These are phyloP conservation scores for Sisymbrium altissimum DNA, from an alignment of 345 rosid species.

Conservation along the genomic window DNA sequence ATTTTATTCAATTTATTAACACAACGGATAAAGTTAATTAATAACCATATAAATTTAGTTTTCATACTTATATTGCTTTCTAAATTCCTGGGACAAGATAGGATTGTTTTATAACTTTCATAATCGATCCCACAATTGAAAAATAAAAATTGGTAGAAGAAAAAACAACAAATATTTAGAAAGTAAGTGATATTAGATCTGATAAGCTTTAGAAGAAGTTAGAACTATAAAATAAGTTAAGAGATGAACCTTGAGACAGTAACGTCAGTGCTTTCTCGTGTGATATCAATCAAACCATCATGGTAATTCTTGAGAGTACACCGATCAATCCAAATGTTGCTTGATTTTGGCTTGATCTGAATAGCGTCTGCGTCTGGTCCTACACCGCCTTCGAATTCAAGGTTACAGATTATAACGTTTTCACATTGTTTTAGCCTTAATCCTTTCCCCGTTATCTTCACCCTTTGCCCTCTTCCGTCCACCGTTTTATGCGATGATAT, in stretches of 20 bases:
- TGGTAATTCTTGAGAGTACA: slow-evolving; percentile 83
- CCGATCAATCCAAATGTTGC: slow-evolving; percentile 86
- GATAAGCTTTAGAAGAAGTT: slow-evolving; percentile 29
- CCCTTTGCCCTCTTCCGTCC: slow-evolving; percentile 87
- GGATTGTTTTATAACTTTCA: background rate
- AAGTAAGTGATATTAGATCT: slow-evolving; percentile 55
- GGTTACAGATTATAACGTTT: slow-evolving; percentile 79
- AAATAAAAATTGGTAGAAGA: background rate
- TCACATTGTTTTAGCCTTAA: slow-evolving; percentile 81
- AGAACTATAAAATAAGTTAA: too few species aligned
- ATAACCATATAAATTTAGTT: too few species aligned
- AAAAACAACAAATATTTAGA: background rate
- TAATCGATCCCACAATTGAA: background rate
- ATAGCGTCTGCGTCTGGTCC: slow-evolving; percentile 89
- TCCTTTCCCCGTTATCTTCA: slow-evolving; percentile 89
- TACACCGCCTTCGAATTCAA: slow-evolving; percentile 83
- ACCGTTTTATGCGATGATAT: slow-evolving; percentile 89
- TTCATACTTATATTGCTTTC: too few species aligned
- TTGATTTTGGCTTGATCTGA: slow-evolving; percentile 92
- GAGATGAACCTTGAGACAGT: slow-evolving; percentile 68
- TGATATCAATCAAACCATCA: slow-evolving; percentile 94
- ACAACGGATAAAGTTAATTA: background rate
- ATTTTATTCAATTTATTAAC: background rate
- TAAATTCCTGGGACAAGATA: background rate
- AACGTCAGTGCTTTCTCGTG: slow-evolving; percentile 87